phyloP scores from a whole-genome alignment of 352 stramenopile species.

The Pythium grandisporangium region DNA sequence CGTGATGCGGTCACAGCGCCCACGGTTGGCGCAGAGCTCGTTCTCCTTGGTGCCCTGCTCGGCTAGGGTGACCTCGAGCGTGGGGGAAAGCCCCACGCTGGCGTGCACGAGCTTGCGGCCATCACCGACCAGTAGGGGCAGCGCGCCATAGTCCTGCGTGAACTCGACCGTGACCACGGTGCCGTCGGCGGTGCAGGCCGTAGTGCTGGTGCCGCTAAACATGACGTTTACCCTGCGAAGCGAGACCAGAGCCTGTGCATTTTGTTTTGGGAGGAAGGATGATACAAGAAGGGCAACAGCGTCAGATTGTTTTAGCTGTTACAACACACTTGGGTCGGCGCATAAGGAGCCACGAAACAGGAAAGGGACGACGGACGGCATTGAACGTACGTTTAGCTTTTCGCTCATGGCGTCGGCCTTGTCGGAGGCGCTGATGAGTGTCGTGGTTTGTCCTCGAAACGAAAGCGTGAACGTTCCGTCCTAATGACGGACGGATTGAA shows the following conservation, averaged over 20 bases:
- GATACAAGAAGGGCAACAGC: no score
- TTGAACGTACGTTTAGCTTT: slow-evolving; percentile 53
- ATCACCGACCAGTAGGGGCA: slow-evolving; percentile 73
- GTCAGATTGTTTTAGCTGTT: no score
- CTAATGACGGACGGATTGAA: slow-evolving; percentile 8
- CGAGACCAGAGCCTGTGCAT: slow-evolving; percentile 39
- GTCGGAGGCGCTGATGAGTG: slow-evolving; percentile 51
- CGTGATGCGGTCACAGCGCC: slow-evolving; percentile 51
- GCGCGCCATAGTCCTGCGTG: slow-evolving; percentile 67
- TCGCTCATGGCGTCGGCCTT: slow-evolving; percentile 43
- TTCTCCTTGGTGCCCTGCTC: slow-evolving; percentile 89
- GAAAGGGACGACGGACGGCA: not conserved
- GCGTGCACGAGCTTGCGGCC: slow-evolving; percentile 39
- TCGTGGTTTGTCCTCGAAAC: slow-evolving; percentile 53
- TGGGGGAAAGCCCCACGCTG: slow-evolving; percentile 32
- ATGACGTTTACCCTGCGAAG: slow-evolving; percentile 42
- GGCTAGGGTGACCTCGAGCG: slow-evolving; percentile 37
- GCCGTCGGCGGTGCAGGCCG: slow-evolving; percentile 51
- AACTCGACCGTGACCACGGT: slow-evolving; percentile 74
- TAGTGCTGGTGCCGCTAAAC: slow-evolving; percentile 43
- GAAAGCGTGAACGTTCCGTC: slow-evolving; percentile 62
- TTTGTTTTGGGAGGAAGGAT: no score
- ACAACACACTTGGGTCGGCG: not conserved
- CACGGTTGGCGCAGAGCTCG: slow-evolving; percentile 66
- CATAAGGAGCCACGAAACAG: not conserved